phyloP scores from a whole-genome alignment of 2,329 filamentous ascomycete species.

The Diaporthe sp. region DNA sequence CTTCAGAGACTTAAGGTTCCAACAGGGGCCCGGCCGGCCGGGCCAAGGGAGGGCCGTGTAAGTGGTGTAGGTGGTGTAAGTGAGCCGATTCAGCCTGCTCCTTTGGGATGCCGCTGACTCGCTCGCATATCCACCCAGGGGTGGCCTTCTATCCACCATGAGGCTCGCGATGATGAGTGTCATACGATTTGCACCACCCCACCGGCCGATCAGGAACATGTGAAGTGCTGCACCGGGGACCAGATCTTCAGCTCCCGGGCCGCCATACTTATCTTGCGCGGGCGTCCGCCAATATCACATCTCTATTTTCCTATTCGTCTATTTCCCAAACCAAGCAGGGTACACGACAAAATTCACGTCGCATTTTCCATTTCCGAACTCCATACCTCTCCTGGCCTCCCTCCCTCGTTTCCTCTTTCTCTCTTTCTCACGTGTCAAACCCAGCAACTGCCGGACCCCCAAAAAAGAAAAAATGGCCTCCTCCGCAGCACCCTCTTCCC shows the following conservation, averaged over 20 bases:
- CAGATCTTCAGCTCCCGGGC: conserved; percentile 15
- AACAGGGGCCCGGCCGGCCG: conserved; percentile 1
- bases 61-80: conserved; percentile 9
- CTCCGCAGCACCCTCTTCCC: background rate
- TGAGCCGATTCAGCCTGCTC: background rate
- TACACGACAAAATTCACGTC: background rate
- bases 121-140: conserved; percentile 8
- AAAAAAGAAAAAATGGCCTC: background rate
- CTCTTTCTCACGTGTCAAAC: background rate
- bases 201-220: conserved; percentile 29
- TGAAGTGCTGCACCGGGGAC: background rate
- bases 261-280: conserved; percentile 20
- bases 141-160: conserved; percentile 1
- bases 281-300: background rate
- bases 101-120: conserved; percentile 5
- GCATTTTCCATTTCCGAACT: conserved; percentile 10
- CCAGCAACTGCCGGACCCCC: background rate
- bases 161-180: conserved; percentile 26
- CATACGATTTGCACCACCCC: conserved; percentile 26
- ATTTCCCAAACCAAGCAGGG: background rate
- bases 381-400: background rate
- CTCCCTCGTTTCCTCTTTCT: background rate
- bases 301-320: conserved; percentile 27
- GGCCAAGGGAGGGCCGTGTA: conserved; percentile 27
- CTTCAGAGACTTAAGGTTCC: conserved; percentile 10